A percentile compares a stretch with the other conserved stretches of the same genome.
These are phyloP conservation scores for Albizia julibrissin DNA, from an alignment of 306 rosid genomes.

Conservation along the genomic window DNA sequence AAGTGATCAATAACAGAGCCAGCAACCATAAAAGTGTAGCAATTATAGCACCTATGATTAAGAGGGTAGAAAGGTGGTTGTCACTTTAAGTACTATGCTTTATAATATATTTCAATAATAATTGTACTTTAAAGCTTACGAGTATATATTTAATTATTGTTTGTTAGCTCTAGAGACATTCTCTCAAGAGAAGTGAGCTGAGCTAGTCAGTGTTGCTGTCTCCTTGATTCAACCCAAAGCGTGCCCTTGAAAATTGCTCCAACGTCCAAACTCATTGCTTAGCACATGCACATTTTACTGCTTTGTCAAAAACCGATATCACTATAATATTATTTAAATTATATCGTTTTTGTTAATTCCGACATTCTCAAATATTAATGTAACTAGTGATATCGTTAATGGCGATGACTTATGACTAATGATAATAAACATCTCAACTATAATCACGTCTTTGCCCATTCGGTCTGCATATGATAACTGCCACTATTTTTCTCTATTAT, in stretches of 20 bases:
- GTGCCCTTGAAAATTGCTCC: slow-evolving; percentile 77
- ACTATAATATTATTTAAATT: background rate
- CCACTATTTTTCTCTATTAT: too few species aligned
- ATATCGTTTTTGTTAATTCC: background rate
- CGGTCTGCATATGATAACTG: too few species aligned
- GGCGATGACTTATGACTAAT: slow-evolving; percentile 28
- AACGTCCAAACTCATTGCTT: slow-evolving; percentile 56
- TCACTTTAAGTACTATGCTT: slow-evolving; percentile 27
- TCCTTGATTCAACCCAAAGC: slow-evolving; percentile 94
- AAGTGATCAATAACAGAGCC: slow-evolving; percentile 12
- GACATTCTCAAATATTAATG: slow-evolving; percentile 32
- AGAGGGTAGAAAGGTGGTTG: slow-evolving; percentile 27
- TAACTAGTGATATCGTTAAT: slow-evolving; percentile 54
- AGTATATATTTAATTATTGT: too few species aligned
- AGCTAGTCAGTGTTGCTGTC: slow-evolving; percentile 76
- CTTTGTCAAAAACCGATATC: slow-evolving; percentile 30
- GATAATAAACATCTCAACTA: background rate
- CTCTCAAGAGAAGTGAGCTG: slow-evolving; percentile 57
- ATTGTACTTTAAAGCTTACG: background rate
- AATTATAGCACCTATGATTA: slow-evolving; percentile 64
- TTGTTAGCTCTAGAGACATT: slow-evolving; percentile 47
- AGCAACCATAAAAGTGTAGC: slow-evolving; percentile 44
- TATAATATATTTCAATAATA: slow-evolving; percentile 22
- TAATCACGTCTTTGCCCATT: too few species aligned
- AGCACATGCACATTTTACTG: slow-evolving; percentile 62